Conservation (phyloP, 2,329 filamentous ascomycete species). For the Pseudonectria foliicola region DNA sequence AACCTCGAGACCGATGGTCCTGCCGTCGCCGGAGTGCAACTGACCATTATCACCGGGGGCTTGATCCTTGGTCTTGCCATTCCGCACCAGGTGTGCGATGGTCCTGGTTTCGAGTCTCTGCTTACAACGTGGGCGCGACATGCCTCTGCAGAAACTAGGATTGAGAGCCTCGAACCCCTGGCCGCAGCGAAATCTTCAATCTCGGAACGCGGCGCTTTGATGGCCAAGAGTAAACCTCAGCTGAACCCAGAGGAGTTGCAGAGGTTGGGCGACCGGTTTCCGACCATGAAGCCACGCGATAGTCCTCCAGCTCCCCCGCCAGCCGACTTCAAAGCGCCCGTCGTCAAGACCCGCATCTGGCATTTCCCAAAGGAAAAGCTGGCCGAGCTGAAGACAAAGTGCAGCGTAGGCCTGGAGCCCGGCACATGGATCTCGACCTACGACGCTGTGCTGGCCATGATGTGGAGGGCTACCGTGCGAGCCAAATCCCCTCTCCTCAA, state of each 20-base stretch:
- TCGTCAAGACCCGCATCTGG: constrained; percentile 7
- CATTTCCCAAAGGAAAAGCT: constrained; percentile 2
- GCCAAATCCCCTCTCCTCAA: constrained; percentile 6
- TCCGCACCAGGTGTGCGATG: constrained; percentile 7
- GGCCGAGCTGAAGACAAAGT: constrained; percentile 5
- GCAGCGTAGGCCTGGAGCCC: background rate
- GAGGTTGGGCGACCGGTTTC: background rate
- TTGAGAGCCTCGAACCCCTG: background rate
- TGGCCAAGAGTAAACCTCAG: too few relatives aligned
- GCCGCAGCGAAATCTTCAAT: too few relatives aligned
- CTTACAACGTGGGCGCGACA: constrained; percentile 7
- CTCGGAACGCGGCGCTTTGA: too few relatives aligned
- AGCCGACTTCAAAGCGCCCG: constrained; percentile 8
- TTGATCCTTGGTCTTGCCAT: constrained; percentile 8
- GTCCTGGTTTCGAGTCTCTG: constrained; percentile 8
- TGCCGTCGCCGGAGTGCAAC: constrained; percentile 5
- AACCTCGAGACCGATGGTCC: background rate
- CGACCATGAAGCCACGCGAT: constrained; percentile 4
- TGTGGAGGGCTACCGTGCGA: constrained; percentile 8
- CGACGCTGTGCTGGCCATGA: constrained; percentile 6
- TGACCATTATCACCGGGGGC: constrained; percentile 9
- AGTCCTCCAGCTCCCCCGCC: constrained; percentile 5
- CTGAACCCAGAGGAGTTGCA: too few relatives aligned
- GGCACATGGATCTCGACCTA: constrained; percentile 10
- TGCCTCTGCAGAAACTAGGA: background rate